phyloP scores from a whole-genome alignment of 257 asterid species.

The Anisodus tanguticus region DNA sequence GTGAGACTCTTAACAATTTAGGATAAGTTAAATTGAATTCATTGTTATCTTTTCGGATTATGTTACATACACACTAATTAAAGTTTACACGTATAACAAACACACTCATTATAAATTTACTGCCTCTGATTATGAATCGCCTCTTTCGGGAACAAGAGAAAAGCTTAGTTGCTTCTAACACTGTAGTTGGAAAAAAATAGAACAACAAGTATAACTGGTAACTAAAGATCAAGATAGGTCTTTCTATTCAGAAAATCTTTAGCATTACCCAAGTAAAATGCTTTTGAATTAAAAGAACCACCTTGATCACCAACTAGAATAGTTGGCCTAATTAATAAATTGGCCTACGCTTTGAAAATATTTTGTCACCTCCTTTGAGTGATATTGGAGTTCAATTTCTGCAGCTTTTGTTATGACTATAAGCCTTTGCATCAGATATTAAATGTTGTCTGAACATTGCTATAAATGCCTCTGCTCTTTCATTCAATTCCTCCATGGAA shows the following conservation, averaged over 20 bases:
- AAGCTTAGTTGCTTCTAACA: background rate
- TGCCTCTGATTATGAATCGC: background rate
- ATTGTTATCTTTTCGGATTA: too few species aligned
- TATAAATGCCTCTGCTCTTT: slow-evolving; percentile 86
- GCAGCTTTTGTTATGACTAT: slow-evolving; percentile 37
- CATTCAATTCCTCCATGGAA: slow-evolving; percentile 77
- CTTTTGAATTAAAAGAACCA: slow-evolving; percentile 22
- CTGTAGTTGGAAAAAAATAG: background rate
- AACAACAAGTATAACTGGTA: background rate
- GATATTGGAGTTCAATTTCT: slow-evolving; percentile 25
- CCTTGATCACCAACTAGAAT: background rate
- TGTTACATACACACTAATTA: background rate
- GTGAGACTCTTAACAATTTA: background rate
- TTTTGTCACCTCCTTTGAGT: slow-evolving; percentile 19
- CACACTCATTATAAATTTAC: background rate
- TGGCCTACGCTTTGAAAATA: background rate
- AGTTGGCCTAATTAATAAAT: slow-evolving; percentile 26
- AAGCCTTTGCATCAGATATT: slow-evolving; percentile 68
- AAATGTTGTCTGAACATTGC: slow-evolving; percentile 93
- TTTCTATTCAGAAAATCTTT: slow-evolving; percentile 17
- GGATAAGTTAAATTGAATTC: too few species aligned
- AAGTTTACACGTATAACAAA: background rate
- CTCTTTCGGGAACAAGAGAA: background rate
- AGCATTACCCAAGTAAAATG: slow-evolving; percentile 13
- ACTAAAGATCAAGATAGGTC: slow-evolving; percentile 28